These are phyloP conservation scores for Pythium vanterpoolii DNA, from an alignment of 352 stramenopile species.

Conservation along the genomic window DNA sequence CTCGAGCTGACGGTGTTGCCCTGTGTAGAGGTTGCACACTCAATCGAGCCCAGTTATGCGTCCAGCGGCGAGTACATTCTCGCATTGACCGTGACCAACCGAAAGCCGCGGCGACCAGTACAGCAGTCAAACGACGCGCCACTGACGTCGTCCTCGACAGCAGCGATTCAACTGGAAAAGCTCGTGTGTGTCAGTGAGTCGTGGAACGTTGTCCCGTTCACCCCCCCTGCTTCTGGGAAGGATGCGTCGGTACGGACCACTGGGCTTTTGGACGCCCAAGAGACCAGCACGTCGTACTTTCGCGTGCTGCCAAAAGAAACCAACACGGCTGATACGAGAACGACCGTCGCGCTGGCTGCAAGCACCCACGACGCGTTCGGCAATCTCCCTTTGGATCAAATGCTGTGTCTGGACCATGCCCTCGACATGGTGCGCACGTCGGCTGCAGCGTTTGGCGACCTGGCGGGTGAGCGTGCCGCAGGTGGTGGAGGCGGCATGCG, in stretches of 20 bases:
- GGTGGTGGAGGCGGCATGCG: slow-evolving; percentile 49
- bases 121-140: not conserved
- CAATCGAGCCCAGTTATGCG: slow-evolving; percentile 66
- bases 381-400: slow-evolving; percentile 55
- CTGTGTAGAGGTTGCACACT: slow-evolving; percentile 61
- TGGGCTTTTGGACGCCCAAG: slow-evolving; percentile 45
- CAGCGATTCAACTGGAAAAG: slow-evolving; percentile 48
- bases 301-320: slow-evolving; percentile 37
- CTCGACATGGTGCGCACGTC: slow-evolving; percentile 36
- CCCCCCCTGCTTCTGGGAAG: not conserved
- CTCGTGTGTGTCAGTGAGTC: slow-evolving; percentile 56
- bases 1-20: slow-evolving; percentile 57
- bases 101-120: slow-evolving; percentile 31
- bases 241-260: not conserved
- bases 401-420: slow-evolving; percentile 75
- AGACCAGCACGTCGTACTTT: slow-evolving; percentile 81
- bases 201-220: slow-evolving; percentile 59
- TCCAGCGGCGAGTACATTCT: slow-evolving; percentile 68
- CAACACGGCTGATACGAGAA: not conserved
- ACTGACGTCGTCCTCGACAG: not conserved
- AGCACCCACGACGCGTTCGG: not conserved
- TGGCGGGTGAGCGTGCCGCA: slow-evolving; percentile 20
- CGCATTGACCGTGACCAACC: slow-evolving; percentile 61
- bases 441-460: slow-evolving; percentile 11
- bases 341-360: not conserved